These are phyloP conservation scores for Bacidia gigantensis DNA, from an alignment of 495 filamentous ascomycete genomes.

Conservation along the genomic window DNA sequence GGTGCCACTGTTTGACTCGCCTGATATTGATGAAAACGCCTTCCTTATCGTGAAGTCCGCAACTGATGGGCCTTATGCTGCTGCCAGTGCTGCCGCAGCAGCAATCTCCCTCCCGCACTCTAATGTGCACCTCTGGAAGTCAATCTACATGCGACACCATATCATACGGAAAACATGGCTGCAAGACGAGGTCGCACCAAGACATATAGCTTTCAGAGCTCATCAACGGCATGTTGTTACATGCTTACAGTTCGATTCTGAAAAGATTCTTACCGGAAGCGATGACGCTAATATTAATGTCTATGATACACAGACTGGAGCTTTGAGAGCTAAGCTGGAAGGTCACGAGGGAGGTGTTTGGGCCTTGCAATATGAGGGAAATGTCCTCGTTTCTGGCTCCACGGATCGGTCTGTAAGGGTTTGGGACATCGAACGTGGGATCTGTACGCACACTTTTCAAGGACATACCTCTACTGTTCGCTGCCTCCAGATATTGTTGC, in stretches of 20 bases:
- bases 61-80: constrained; percentile 70
- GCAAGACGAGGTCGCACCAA: constrained; percentile 67
- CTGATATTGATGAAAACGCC: constrained; percentile 11
- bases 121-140: constrained; percentile 86
- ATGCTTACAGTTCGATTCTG: constrained; percentile 91
- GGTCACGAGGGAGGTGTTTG: constrained; percentile 97
- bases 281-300: constrained; percentile 98
- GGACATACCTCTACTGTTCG: constrained; percentile 96
- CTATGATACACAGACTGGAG: constrained; percentile 92
- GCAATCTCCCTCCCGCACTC: constrained; percentile 75
- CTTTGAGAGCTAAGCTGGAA: constrained; percentile 63
- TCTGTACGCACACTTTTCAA: constrained; percentile 89
- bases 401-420: constrained; percentile 93
- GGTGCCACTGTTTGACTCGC: constrained; percentile 3
- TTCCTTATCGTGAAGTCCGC: constrained; percentile 17
- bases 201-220: constrained; percentile 88
- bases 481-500: constrained; percentile 89
- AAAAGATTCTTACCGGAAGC: constrained; percentile 95
- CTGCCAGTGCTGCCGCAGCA: constrained; percentile 64
- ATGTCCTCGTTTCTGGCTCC: constrained; percentile 87
- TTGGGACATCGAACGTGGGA: constrained; percentile 88
- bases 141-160: constrained; percentile 82
- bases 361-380: constrained; percentile 93
- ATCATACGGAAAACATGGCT: constrained; percentile 88
- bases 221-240: constrained; percentile 96